Evolutionary conservation across 805 yeast genomes (phyloP).

Genomic region (Ogataea corticis): DNA sequence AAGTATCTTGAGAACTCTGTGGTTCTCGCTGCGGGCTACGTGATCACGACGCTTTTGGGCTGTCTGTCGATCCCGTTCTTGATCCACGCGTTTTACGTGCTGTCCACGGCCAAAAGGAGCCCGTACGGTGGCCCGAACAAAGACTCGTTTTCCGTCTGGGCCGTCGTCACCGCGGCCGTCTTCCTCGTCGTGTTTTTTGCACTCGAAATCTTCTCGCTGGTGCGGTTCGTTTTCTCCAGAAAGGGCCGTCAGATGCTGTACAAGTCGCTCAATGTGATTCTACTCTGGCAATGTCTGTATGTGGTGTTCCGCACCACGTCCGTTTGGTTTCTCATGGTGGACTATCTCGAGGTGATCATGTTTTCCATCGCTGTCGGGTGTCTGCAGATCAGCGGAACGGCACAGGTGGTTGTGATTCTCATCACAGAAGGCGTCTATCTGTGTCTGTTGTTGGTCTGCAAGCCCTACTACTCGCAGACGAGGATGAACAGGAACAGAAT

Average conservation of each 20-base stretch:
- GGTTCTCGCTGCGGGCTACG: slow-evolving; percentile 35
- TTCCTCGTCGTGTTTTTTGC: slow-evolving; percentile 36
- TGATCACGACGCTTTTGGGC: slow-evolving; percentile 34
- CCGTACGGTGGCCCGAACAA: slow-evolving; percentile 24
- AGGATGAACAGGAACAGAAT: slow-evolving; percentile 34
- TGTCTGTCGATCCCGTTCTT: slow-evolving; percentile 46
- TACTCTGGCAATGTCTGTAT: slow-evolving; percentile 49
- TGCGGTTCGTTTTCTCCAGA: slow-evolving; percentile 31
- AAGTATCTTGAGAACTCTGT: slow-evolving; percentile 26
- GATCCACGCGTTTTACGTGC: slow-evolving; percentile 36
- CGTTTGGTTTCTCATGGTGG: slow-evolving; percentile 40
- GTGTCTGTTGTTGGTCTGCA: slow-evolving; percentile 24
- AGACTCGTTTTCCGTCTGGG: slow-evolving; percentile 17
- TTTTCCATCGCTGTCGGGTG: slow-evolving; percentile 46
- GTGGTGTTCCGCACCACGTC: slow-evolving; percentile 44
- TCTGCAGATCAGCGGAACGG: slow-evolving; percentile 43
- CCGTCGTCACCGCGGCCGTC: slow-evolving; percentile 36
- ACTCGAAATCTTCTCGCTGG: slow-evolving; percentile 36
- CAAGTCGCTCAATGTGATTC: slow-evolving; percentile 46
- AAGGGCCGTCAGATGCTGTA: slow-evolving; percentile 37
- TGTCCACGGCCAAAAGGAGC: slow-evolving; percentile 12
- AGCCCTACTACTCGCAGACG: slow-evolving; percentile 37
- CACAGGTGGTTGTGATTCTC: slow-evolving; percentile 43
- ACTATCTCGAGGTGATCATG: slow-evolving; percentile 34
- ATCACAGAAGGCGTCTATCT: slow-evolving; percentile 37